Evolutionary conservation across 768 basidiomycete species (phyloP), one percentile per base, ranked within the genome.

Genomic region (Suillus clintonianus): DNA sequence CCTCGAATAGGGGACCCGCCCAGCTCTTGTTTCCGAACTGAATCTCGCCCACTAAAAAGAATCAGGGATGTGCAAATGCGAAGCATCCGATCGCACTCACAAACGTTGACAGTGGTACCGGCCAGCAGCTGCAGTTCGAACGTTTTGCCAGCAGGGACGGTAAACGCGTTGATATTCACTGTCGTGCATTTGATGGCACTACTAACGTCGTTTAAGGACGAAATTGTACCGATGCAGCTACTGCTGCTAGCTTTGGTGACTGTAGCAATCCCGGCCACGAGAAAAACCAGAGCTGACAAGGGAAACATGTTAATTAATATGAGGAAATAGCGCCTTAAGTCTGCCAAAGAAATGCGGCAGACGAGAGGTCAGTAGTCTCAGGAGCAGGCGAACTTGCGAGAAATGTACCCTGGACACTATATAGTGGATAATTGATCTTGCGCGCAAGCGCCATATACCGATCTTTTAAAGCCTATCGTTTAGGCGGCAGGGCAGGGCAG

Each of bases 71-170:
- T 36, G 36, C 22, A 66, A 10, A 30, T n/a, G 15, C 17, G 13
- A 32, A 17, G 13, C 6, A 50, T 10, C 5, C 11, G 37, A n/a
- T 41, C 30, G 34, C 22, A 75, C 84, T 69, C 66, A 87, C 87
- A 72, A 74, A 89, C 73, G 56, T 83, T 88, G 64, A 90, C 88
- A 5, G 80, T 86, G 2, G 86, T 82, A 6, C 84, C 84, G 30
- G 72, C 67, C 45, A 77, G 63, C 39, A 89, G 76, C 22, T 72
- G 66, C 36, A 89, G 79, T 17, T 75, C 77, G 68, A 89, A 79
- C 0, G 78, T 81, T 72, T 82, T 57, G 15, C 85, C 86, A 39
- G 79, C 82, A 14, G 86, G 83, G 41, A 88, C 87, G 9, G 82
- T 85, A 72, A 88, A 87, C 11, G 74, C 65, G 47, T 84, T 79